phyloP scores from a whole-genome alignment of 2,329 filamentous ascomycete genomes.

The Pestalotiopsis sp. region DNA sequence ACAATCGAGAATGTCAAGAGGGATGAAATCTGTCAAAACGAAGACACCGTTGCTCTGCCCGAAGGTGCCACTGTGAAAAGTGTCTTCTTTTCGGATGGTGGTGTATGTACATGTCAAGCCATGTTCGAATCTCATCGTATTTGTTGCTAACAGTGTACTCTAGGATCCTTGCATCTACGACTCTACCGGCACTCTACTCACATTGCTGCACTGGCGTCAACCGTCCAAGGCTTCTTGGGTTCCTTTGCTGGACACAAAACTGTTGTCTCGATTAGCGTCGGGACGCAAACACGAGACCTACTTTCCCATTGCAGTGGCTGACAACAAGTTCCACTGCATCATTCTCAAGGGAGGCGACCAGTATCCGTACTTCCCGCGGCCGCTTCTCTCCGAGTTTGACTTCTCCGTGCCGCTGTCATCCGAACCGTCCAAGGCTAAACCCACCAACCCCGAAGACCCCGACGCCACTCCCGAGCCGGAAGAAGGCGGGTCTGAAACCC shows the following conservation, averaged over 20 bases:
- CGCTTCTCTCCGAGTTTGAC: slow-evolving; percentile 88
- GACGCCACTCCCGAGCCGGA: slow-evolving; percentile 30
- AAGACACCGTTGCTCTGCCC: slow-evolving; percentile 86
- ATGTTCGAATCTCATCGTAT: neutral
- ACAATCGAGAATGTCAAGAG: slow-evolving; percentile 93
- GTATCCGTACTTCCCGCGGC: slow-evolving; percentile 90
- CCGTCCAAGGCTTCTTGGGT: slow-evolving; percentile 88
- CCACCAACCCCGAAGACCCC: slow-evolving; percentile 32
- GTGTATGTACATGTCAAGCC: slow-evolving; percentile 55
- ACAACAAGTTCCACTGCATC: slow-evolving; percentile 95
- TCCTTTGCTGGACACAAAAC: slow-evolving; percentile 86
- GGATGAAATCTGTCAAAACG: slow-evolving; percentile 91
- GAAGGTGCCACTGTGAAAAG: slow-evolving; percentile 73
- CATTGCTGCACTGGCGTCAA: slow-evolving; percentile 87
- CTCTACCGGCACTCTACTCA: slow-evolving; percentile 83
- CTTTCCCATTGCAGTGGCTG: slow-evolving; percentile 92
- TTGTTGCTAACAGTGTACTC: slow-evolving; percentile 16
- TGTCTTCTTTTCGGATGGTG: slow-evolving; percentile 89
- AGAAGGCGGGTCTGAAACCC: slow-evolving; percentile 48
- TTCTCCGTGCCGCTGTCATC: slow-evolving; percentile 81
- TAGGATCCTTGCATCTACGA: slow-evolving; percentile 97
- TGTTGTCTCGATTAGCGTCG: slow-evolving; percentile 77
- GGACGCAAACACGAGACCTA: slow-evolving; percentile 89
- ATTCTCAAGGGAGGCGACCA: slow-evolving; percentile 95
- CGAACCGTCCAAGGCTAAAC: slow-evolving; percentile 41